These are phyloP conservation scores for Brassica cretica DNA, from an alignment of 345 rosid species.

Conservation along the genomic window DNA sequence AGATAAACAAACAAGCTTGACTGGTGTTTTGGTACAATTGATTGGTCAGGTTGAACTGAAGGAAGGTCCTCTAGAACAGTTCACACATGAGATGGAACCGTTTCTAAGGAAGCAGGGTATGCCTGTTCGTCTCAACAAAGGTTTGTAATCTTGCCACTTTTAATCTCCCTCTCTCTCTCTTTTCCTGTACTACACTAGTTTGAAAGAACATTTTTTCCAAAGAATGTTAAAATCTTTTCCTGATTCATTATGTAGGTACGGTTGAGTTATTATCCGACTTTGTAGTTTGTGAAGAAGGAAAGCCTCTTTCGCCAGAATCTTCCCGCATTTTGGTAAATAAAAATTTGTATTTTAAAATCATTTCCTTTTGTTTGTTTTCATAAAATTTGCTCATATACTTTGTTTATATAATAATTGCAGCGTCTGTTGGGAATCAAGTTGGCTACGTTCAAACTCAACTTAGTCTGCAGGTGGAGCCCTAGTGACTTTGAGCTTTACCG, in stretches of 20 bases:
- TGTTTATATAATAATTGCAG: constrained; percentile 47
- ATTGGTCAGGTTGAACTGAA: constrained; percentile 68
- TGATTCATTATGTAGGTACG: constrained; percentile 54
- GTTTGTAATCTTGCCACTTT: constrained; percentile 37
- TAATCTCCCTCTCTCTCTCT: background rate
- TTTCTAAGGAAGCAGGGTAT: constrained; percentile 84
- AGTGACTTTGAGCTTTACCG: constrained; percentile 71
- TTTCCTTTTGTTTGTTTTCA: background rate
- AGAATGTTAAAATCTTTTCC: background rate
- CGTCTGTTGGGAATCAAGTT: constrained; percentile 79
- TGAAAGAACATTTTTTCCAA: background rate
- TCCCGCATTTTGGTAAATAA: constrained; percentile 76
- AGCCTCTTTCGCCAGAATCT: constrained; percentile 85
- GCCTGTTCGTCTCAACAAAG: constrained; percentile 94
- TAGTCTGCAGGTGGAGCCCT: constrained; percentile 79
- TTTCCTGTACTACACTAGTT: background rate
- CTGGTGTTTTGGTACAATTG: background rate
- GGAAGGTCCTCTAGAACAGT: constrained; percentile 87
- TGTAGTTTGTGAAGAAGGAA: constrained; percentile 92
- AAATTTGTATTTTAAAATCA: background rate
- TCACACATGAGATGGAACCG: constrained; percentile 99
- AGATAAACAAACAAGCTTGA: background rate
- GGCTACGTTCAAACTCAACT: constrained; percentile 83
- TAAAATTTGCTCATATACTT: background rate
- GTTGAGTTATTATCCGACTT: constrained; percentile 85